Evolutionary conservation across 352 stramenopile genomes (phyloP).

Genomic region (Globisporangium barbulae): DNA sequence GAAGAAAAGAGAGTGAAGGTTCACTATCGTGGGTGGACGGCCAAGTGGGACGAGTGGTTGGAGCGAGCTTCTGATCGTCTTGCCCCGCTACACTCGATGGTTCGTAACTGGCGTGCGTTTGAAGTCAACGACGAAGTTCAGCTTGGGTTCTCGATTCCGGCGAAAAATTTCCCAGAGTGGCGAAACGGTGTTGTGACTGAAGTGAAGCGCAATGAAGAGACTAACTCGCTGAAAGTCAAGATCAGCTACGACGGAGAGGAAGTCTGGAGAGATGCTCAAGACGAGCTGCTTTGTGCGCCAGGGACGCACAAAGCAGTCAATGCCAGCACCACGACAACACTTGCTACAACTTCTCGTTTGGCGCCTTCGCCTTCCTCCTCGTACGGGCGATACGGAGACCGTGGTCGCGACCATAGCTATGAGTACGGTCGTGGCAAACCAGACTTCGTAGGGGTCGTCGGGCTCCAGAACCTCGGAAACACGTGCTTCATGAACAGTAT

Average conservation of each 20-base stretch:
- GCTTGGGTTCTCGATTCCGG: conserved; percentile 32
- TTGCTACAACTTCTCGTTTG: not conserved
- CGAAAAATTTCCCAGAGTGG: conserved; percentile 61
- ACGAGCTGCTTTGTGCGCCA: conserved; percentile 57
- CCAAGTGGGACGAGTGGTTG: conserved; percentile 97
- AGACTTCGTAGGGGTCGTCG: conserved; percentile 61
- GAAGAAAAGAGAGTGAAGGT: conserved; percentile 69
- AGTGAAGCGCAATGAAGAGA: conserved; percentile 21
- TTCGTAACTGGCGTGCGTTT: conserved; percentile 73
- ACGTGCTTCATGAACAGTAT: conserved; percentile 89
- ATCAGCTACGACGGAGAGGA: conserved; percentile 43
- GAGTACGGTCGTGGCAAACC: conserved; percentile 52
- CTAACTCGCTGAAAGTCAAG: conserved; percentile 32
- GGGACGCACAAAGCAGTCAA: conserved; percentile 61
- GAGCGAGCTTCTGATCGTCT: conserved; percentile 84
- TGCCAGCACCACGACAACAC: conserved; percentile 15
- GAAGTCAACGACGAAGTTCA: conserved; percentile 47
- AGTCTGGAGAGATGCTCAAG: conserved; percentile 54
- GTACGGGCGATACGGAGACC: conserved; percentile 28
- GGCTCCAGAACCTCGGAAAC: conserved; percentile 73
- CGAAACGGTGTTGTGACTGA: conserved; percentile 40
- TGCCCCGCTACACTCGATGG: conserved; percentile 86
- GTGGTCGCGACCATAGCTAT: conserved; percentile 32
- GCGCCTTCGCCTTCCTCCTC: conserved; percentile 13
- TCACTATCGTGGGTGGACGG: conserved; percentile 96